A percentile compares a stretch with the other conserved stretches of the same genome.
Conservation (phyloP, 441 rosid genomes). For the Populus hybrid region DNA sequence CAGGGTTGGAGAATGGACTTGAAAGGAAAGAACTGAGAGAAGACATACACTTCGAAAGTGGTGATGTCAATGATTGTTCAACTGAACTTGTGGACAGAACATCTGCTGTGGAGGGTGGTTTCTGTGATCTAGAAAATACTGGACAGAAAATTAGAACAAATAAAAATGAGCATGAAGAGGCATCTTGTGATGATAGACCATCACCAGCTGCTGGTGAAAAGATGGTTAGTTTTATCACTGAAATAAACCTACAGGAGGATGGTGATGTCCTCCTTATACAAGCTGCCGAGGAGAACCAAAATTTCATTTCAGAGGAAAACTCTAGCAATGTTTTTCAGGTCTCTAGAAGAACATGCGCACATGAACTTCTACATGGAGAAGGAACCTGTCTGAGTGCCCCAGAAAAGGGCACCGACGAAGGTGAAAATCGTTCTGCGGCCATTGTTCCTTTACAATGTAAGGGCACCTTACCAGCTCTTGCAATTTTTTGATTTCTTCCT, state of each 20-base stretch:
- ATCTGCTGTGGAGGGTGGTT: slow-evolving; percentile 11
- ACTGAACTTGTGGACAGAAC: slow-evolving; percentile 8
- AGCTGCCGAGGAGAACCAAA: slow-evolving; percentile 13
- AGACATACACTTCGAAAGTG: slow-evolving; percentile 8
- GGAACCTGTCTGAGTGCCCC: slow-evolving; percentile 3
- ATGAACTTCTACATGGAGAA: slow-evolving; percentile 13
- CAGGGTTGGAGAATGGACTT: slow-evolving; percentile 15
- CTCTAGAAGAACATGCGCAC: neutral
- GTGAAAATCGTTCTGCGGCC: slow-evolving; percentile 3
- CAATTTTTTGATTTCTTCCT: neutral
- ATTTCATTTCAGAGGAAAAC: neutral
- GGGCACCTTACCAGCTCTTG: neutral
- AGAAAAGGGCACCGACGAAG: slow-evolving; percentile 13
- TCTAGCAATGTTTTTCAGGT: neutral
- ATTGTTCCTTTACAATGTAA: slow-evolving; percentile 11
- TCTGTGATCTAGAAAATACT: slow-evolving; percentile 6
- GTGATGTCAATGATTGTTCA: slow-evolving; percentile 14
- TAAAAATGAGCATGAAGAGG: slow-evolving; percentile 6
- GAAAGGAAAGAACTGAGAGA: slow-evolving; percentile 19
- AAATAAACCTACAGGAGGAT: slow-evolving; percentile 6
- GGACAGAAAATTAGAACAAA: neutral
- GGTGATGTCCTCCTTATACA: neutral
- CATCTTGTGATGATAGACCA: slow-evolving; percentile 10
- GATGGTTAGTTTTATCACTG: slow-evolving; percentile 1
- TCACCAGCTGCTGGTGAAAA: slow-evolving; percentile 5